Conservation (phyloP, 1,284 basidiomycete genomes). For the Pholiota adiposa region DNA sequence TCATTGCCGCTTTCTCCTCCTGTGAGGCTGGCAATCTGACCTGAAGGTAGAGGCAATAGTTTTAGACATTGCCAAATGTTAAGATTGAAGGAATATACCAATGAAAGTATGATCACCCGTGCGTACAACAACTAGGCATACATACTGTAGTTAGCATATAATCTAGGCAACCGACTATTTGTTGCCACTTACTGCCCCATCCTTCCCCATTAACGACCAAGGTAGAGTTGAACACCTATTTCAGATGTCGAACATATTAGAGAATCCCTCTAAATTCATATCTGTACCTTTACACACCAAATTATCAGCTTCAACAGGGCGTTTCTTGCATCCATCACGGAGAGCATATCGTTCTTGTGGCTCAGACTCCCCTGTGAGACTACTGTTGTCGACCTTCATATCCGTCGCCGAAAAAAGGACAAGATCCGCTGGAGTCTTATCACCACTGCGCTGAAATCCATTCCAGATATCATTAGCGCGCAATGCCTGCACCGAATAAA, state of each 20-base stretch:
- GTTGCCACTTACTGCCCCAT: constrained; percentile 54
- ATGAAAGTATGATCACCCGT: constrained; percentile 71
- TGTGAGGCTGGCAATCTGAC: constrained; percentile 68
- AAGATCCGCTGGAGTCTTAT: constrained; percentile 73
- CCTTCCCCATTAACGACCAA: constrained; percentile 70
- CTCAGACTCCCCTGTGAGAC: constrained; percentile 71
- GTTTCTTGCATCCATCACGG: constrained; percentile 47
- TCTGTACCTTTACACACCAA: constrained; percentile 33
- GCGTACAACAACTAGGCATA: constrained; percentile 57
- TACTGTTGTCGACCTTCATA: constrained; percentile 72
- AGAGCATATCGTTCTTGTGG: constrained; percentile 60
- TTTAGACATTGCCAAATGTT: background rate
- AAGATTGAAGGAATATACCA: constrained; percentile 41
- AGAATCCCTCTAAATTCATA: background rate
- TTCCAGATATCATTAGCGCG: background rate
- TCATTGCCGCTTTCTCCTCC: constrained; percentile 66
- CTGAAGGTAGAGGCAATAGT: constrained; percentile 30
- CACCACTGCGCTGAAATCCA: constrained; percentile 54
- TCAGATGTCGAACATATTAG: background rate
- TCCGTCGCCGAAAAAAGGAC: constrained; percentile 62
- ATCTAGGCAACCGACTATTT: background rate
- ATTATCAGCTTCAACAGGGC: constrained; percentile 69
- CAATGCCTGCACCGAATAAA: background rate
- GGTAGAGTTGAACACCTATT: constrained; percentile 68
- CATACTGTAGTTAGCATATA: constrained; percentile 2